Percentiles rank a stretch among this genome's conserved stretches.
Evolutionary conservation across 148 eudicot genomes (phyloP).

Genomic region (Amaranthus hypochondriacus): DNA sequence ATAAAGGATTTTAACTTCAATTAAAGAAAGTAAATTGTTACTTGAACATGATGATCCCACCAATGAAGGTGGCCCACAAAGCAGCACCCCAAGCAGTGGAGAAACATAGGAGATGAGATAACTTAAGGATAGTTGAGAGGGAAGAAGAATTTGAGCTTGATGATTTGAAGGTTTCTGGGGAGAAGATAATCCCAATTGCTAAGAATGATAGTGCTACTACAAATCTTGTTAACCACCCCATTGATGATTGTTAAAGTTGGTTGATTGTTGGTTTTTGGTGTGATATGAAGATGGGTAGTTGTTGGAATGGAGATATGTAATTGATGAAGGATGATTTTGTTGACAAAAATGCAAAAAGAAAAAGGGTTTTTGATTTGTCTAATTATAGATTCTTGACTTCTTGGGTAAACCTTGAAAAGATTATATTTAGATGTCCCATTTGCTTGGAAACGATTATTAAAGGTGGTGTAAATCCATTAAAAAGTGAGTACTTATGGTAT

Average conservation of each 20-base stretch:
- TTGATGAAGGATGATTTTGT: too few relatives aligned
- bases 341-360: too few relatives aligned
- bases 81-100: conserved; percentile 96
- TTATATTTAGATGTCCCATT: too few relatives aligned
- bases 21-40: conserved; percentile 10
- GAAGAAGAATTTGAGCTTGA: conserved; percentile 26
- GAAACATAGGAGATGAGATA: conserved; percentile 78
- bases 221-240: conserved; percentile 85
- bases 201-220: conserved; percentile 62
- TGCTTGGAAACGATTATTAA: too few relatives aligned
- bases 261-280: too few relatives aligned
- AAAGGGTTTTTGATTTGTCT: too few relatives aligned
- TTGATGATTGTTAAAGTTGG: conserved; percentile 5
- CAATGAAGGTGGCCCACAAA: conserved; percentile 95
- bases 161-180: conserved; percentile 72
- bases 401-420: too few relatives aligned
- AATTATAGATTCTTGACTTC: too few relatives aligned
- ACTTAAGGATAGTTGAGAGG: conserved; percentile 39
- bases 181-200: conserved; percentile 71
- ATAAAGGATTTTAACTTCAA: not conserved
- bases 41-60: conserved; percentile 99
- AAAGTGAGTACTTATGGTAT: too few relatives aligned
- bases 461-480: too few relatives aligned
- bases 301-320: too few relatives aligned
- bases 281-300: too few relatives aligned